A percentile compares a stretch with the other conserved stretches of the same genome.
phyloP scores from a whole-genome alignment of 805 yeast genomes.

The Starmerella stellata region DNA sequence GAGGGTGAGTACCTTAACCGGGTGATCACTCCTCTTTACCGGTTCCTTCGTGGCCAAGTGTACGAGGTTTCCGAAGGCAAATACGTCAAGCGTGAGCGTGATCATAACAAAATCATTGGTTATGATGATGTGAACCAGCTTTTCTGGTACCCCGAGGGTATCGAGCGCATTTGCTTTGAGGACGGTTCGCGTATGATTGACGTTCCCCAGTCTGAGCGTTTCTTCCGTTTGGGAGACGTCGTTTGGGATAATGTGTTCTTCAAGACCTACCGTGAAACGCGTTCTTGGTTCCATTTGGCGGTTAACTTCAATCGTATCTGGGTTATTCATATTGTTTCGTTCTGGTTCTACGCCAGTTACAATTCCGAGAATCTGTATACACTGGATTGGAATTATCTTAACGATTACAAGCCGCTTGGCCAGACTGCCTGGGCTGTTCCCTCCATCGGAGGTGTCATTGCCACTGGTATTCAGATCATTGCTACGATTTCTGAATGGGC shows the following conservation, averaged over 20 bases:
- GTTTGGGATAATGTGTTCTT: conserved; percentile 82
- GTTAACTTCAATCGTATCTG: conserved; percentile 97
- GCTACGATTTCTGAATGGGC: conserved; percentile 90
- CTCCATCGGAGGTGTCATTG: conserved; percentile 84
- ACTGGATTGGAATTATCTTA: conserved; percentile 61
- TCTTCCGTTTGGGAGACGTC: conserved; percentile 73
- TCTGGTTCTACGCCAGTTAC: conserved; percentile 90
- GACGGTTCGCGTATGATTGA: conserved; percentile 88
- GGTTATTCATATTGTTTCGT: conserved; percentile 77
- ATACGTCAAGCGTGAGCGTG: conserved; percentile 46
- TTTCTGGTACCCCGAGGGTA: conserved; percentile 99
- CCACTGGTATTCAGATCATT: conserved; percentile 56
- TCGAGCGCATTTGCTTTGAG: conserved; percentile 72
- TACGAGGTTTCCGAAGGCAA: conserved; percentile 38
- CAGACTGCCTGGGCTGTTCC: conserved; percentile 86
- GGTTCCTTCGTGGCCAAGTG: conserved; percentile 49
- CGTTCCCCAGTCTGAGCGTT: conserved; percentile 78
- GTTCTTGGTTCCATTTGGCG: conserved; percentile 93
- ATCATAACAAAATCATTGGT: conserved; percentile 46
- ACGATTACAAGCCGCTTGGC: conserved; percentile 71
- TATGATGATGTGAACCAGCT: conserved; percentile 97
- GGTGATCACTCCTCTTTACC: conserved; percentile 75
- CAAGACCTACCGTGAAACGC: conserved; percentile 86
- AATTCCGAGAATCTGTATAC: conserved; percentile 87
- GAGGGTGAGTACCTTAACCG: conserved; percentile 75